These are phyloP conservation scores for Punctularia strigosozonata DNA, from an alignment of 768 basidiomycete species.

Conservation along the genomic window DNA sequence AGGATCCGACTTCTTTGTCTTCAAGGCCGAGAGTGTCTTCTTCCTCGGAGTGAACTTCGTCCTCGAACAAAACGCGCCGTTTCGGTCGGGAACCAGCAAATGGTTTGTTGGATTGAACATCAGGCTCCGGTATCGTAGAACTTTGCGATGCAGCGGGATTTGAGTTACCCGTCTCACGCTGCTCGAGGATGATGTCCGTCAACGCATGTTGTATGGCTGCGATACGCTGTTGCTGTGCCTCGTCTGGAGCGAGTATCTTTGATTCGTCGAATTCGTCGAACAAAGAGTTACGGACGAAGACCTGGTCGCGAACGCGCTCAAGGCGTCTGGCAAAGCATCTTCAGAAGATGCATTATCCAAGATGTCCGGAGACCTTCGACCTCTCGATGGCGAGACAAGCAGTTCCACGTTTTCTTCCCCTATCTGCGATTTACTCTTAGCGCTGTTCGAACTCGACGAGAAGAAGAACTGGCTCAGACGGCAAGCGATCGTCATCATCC, in stretches of 20 bases:
- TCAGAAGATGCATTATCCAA: conserved; percentile 63
- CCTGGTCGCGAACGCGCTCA: conserved; percentile 68
- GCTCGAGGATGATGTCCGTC: conserved; percentile 88
- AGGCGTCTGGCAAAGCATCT: conserved; percentile 51
- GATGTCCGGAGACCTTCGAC: conserved; percentile 67
- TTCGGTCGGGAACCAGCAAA: conserved; percentile 3
- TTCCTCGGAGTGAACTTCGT: conserved; percentile 31
- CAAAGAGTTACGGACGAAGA: conserved; percentile 78
- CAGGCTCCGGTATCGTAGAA: conserved; percentile 5
- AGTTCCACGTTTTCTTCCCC: conserved; percentile 85
- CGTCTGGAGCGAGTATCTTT: no score
- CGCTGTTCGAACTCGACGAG: conserved; percentile 91
- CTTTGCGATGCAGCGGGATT: conserved; percentile 6
- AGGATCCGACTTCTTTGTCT: conserved; percentile 37
- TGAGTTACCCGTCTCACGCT: conserved; percentile 34
- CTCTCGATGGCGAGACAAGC: conserved; percentile 80
- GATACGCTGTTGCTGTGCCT: conserved; percentile 72
- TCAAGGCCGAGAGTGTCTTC: no score
- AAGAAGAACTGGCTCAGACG: conserved; percentile 93
- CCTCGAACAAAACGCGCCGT: conserved; percentile 11
- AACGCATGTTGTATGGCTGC: conserved; percentile 95
- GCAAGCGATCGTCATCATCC: conserved; percentile 91
- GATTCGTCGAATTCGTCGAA: no score
- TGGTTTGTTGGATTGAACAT: background rate
- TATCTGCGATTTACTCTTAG: conserved; percentile 87